A percentile compares a stretch with the other conserved stretches of the same genome.
Evolutionary conservation across 371 early-diverging fungal species (phyloP).

Genomic region (Mortierella sp.): DNA sequence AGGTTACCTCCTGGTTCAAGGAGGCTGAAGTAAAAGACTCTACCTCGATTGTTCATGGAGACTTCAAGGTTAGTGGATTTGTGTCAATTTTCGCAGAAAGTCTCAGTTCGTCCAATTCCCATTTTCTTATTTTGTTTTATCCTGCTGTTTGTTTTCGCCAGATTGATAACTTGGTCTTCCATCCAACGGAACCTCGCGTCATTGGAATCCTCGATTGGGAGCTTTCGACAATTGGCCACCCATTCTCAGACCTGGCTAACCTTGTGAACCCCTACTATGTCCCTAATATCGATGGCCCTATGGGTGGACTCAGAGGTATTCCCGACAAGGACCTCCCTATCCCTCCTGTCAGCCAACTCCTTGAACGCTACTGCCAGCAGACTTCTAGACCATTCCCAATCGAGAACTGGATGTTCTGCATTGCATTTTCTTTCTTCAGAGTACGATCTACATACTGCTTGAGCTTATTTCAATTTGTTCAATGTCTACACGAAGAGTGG

Average conservation of each 20-base stretch:
- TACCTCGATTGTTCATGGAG: constrained; percentile 90
- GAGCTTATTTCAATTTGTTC: not conserved
- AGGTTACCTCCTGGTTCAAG: constrained; percentile 82
- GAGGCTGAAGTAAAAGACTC: constrained; percentile 77
- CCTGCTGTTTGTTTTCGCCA: not conserved
- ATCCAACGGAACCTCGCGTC: constrained; percentile 81
- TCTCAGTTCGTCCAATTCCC: not conserved
- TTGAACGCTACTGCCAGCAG: constrained; percentile 73
- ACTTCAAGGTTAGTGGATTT: constrained; percentile 76
- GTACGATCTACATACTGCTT: constrained; percentile 42
- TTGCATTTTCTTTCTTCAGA: constrained; percentile 77
- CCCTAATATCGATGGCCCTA: constrained; percentile 33
- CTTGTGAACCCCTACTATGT: constrained; percentile 82
- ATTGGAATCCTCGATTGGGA: constrained; percentile 98
- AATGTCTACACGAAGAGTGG: no score
- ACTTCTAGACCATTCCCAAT: constrained; percentile 75
- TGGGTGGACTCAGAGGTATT: constrained; percentile 59
- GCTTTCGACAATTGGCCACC: constrained; percentile 94
- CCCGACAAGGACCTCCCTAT: constrained; percentile 66
- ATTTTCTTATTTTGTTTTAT: not conserved
- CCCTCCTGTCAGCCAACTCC: constrained; percentile 73
- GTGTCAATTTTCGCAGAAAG: not conserved
- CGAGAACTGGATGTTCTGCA: constrained; percentile 71
- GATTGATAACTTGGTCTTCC: constrained; percentile 88
- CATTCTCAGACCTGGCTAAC: constrained; percentile 91